Evolutionary conservation across 2,329 filamentous ascomycete genomes (phyloP), one percentile per base, ranked within the genome.

Genomic region (Bisporella sp.): DNA sequence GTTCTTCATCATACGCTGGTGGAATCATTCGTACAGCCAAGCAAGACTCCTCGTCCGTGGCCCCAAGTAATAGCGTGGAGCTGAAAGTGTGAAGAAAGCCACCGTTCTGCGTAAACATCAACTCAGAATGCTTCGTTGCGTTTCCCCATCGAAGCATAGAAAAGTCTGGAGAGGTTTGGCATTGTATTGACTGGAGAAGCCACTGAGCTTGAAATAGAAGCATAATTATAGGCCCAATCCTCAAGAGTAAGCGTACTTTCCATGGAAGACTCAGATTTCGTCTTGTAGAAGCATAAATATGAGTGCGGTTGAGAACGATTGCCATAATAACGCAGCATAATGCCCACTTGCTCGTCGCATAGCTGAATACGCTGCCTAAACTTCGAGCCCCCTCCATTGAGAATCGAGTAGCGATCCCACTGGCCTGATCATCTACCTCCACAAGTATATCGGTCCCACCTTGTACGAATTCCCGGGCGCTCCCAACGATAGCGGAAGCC

Each of bases 331-430:
- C 84, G 61, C 90, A 96, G 47, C 85, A 84, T 51, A 97, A 72
- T 1, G 92, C 91, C 93, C 93, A 97, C 68, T 87, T 87, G 68
- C 89, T 95, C 1, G 88, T 95, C 41, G 90, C 76, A 68, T 97
- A 99, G 60, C 83, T 87, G 68, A 97, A 91, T 52, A 97, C 82
- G 54, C 88, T 90, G 42, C 89, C 87, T 41, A 96, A 75, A 41
- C 87, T 89, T 63, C 84, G 81, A 1, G 76, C 72, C 29, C 79
- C 71, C 58, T 84, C 81, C 56, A 81, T 66, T 5, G 79, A 76
- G 54, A 84, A 73, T 32, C 72, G 71, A 5, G 75, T 73, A 49
- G 69, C 63, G 51, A 73, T 54, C 31, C 68, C 66, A 33, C 49
- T 50, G 29, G 69, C 66, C 50, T 73, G 70, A 45, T 71, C 68